phyloP scores from a whole-genome alignment of 345 rosid genomes.

The Carallia pectinifolia region DNA sequence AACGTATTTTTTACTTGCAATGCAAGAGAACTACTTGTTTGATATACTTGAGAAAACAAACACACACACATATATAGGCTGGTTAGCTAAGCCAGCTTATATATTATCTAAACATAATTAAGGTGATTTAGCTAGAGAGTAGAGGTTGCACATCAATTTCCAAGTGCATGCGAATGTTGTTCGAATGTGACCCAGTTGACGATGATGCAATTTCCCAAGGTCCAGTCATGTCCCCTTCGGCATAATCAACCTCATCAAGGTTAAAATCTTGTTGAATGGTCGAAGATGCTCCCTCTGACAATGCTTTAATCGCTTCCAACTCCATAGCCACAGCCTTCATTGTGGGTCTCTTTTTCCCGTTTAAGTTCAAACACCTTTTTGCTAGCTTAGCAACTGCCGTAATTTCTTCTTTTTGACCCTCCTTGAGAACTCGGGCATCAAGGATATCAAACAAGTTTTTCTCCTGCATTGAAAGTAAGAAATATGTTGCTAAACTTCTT shows the following conservation, averaged over 20 bases:
- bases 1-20: not conserved
- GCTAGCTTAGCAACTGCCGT: not conserved
- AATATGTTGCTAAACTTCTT: not conserved
- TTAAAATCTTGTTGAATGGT: not conserved
- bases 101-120: too few relatives aligned
- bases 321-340: slow-evolving; percentile 8
- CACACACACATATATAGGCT: too few relatives aligned
- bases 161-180: too few relatives aligned
- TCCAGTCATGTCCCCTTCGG: not conserved
- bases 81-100: too few relatives aligned
- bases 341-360: not conserved
- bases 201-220: not conserved
- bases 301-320: not conserved
- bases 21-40: not conserved
- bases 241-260: not conserved
- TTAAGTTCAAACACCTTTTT: not conserved
- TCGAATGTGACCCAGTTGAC: too few relatives aligned
- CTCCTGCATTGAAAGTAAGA: not conserved
- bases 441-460: not conserved
- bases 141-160: too few relatives aligned
- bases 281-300: not conserved
- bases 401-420: not conserved
- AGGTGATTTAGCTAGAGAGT: too few relatives aligned
- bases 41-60: not conserved
- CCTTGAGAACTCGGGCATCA: not conserved